Conservation (phyloP, 371 early-diverging fungal genomes). For the Encephalitozoon cuniculi region DNA sequence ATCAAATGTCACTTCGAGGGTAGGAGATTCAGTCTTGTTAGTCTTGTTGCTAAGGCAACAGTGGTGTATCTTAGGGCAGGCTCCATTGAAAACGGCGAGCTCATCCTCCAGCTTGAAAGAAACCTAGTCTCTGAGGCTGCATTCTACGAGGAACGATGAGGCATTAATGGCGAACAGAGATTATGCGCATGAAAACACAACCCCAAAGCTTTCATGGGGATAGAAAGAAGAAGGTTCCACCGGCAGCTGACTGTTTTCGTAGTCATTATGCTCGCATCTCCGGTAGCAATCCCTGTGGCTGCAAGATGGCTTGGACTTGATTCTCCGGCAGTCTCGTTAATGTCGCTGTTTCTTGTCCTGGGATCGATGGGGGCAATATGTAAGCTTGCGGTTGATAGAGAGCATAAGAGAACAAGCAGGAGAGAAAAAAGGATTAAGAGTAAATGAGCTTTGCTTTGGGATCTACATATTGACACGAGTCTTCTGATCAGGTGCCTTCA, state of each 20-base stretch:
- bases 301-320: not conserved
- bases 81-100: not conserved
- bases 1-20: not conserved
- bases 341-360: not conserved
- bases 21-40: not conserved
- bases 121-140: not conserved
- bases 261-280: not conserved
- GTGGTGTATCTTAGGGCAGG: not conserved
- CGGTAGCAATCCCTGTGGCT: not conserved
- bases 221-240: not conserved
- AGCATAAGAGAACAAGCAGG: not conserved
- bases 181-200: not conserved
- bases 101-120: not conserved
- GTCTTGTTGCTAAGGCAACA: not conserved
- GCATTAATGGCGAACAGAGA: not conserved
- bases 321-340: not conserved
- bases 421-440: not conserved
- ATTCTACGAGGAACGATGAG: not conserved
- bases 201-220: not conserved
- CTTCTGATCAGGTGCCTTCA: not conserved
- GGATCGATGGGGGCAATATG: constrained; percentile 5
- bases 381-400: not conserved
- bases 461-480: not conserved
- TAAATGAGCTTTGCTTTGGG: not conserved
- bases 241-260: not conserved